phyloP scores from a whole-genome alignment of 148 eudicot genomes.

The Agrostemma githago region DNA sequence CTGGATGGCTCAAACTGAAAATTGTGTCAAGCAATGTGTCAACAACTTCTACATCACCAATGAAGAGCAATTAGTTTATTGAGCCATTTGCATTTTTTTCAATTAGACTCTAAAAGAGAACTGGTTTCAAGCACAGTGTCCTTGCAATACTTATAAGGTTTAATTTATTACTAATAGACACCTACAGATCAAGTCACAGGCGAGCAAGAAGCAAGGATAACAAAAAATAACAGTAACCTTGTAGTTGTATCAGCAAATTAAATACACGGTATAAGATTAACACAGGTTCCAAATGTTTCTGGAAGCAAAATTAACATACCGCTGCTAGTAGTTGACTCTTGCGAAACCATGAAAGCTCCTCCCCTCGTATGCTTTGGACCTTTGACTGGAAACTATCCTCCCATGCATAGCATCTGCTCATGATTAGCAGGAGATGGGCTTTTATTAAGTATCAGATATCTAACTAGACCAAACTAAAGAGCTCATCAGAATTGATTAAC shows the following conservation, averaged over 20 bases:
- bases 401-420: slow-evolving; percentile 94
- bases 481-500: slow-evolving; percentile 13
- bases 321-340: slow-evolving; percentile 80
- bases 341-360: slow-evolving; percentile 87
- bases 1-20: neutral
- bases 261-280: too few species aligned
- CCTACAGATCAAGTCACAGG: neutral
- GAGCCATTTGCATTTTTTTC: neutral
- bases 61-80: neutral
- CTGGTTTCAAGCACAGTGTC: neutral
- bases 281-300: neutral
- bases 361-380: slow-evolving; percentile 70
- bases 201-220: neutral
- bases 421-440: slow-evolving; percentile 8
- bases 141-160: neutral
- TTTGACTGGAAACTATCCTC: slow-evolving; percentile 82
- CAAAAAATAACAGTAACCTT: neutral
- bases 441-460: slow-evolving; percentile 12
- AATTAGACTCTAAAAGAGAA: neutral
- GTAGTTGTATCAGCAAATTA: neutral
- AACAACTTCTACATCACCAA: neutral
- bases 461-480: neutral
- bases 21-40: slow-evolving; percentile 1
- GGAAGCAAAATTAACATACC: slow-evolving; percentile 40
- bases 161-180: neutral